phyloP scores from a whole-genome alignment of 2,329 filamentous ascomycete species.

The Drechslera avenae region DNA sequence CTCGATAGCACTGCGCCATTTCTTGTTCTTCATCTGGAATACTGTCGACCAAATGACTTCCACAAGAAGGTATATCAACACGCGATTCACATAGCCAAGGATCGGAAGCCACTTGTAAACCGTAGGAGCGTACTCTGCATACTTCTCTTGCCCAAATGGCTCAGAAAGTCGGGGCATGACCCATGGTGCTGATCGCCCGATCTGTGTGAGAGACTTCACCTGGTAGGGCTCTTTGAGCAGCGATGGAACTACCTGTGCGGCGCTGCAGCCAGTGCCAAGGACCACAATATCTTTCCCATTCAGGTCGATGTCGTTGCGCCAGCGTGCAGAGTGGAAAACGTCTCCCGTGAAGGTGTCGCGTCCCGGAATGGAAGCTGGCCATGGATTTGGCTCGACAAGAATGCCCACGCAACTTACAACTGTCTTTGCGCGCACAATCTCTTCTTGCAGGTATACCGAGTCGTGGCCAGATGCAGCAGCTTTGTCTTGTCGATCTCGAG shows the following conservation, averaged over 20 bases:
- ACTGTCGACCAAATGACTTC: background rate
- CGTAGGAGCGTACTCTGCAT: background rate
- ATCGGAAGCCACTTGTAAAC: conserved; percentile 3
- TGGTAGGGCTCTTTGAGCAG: conserved; percentile 4
- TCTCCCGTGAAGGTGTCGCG: conserved; percentile 55
- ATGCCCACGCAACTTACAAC: background rate
- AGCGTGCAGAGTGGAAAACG: conserved; percentile 59
- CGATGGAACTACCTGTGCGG: background rate
- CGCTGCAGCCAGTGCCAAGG: conserved; percentile 42
- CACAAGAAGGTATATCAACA: conserved; percentile 3
- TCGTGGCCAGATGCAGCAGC: background rate
- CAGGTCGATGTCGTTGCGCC: conserved; percentile 54
- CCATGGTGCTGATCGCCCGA: conserved; percentile 8
- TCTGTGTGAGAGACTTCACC: conserved; percentile 9
- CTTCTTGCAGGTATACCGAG: background rate
- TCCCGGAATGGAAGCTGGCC: conserved; percentile 46
- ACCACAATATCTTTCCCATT: conserved; percentile 59
- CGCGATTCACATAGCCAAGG: conserved; percentile 1
- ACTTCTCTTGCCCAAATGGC: conserved; percentile 7
- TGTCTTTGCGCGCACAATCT: background rate
- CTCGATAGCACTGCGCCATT: conserved; percentile 2
- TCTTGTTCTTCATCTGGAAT: conserved; percentile 2
- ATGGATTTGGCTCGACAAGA: background rate
- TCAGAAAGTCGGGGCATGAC: conserved; percentile 2
- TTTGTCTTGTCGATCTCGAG: background rate